Evolutionary conservation across 371 early-diverging fungal genomes (phyloP), one percentile per base, ranked within the genome.

Genomic region (Syncephalastrum contaminatum): DNA sequence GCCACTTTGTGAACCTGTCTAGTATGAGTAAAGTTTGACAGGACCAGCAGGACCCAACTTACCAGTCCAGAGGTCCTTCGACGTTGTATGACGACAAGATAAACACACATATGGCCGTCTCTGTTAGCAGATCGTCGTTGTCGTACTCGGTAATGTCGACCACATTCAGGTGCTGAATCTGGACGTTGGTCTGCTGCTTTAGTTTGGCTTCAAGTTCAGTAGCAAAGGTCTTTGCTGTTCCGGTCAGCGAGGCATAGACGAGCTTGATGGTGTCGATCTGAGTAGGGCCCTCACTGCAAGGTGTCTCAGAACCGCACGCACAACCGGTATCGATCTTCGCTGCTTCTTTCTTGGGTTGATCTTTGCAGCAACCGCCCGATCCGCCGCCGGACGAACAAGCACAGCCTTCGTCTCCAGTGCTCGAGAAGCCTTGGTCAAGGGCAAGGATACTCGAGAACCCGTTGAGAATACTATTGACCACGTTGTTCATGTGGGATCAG

Each of bases 1-100:
- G 75, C 88, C 88, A 86, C 55, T 80, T 83, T 41, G 74, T 75
- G 30, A 65, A 63, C 59, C 58, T 58, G 30, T 15, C 48, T 40
- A 3, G 19, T 4, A 14, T 48, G 19, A 51, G 12, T 10, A 22
- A 22, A 4, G 41, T 20, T 39, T 12, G 16, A 19, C 18, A 15
- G n/a, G 16, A 19, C 18, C 8, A 20, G n/a, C 20, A 0, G 22
- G 40, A 42, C 14, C 14, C 19, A 1, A 53, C 48, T 59, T 67
- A 76, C 86, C 85, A 87, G 51, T 87, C 86, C 43, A 86, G 74
- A 19, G 90, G 88, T 4, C 82, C 83, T 57, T 90, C 92, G 5
- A 89, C 88, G 30, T 85, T 84, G 59, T 88, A 90, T 0, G 87
- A 88, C 6, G 89, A 83, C 3, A 90, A 57, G 42, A 89, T 60